Base-by-base conservation (phyloP, 768 basidiomycete genomes). In the Lentinula aciculospora region DNA sequence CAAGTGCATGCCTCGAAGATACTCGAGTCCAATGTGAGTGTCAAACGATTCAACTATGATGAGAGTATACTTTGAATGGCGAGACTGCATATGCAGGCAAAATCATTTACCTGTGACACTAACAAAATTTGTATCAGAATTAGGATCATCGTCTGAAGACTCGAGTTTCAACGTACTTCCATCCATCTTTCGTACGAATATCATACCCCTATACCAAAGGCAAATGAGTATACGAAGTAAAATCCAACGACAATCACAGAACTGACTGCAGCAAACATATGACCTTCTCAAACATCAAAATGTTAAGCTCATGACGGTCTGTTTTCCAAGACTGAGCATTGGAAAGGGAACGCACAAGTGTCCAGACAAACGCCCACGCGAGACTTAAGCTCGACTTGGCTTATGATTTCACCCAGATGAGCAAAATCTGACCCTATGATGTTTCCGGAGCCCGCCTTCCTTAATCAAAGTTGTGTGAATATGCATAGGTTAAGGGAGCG, bases 301-400 rank as follows among this genome's bases (percentile, higher is more conserved):
- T n/a, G n/a, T n/a, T n/a, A n/a, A n/a, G n/a, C n/a, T n/a, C n/a
- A n/a, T n/a, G 21, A 31, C 32, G 25, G 29, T 37, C 13, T n/a
- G 6, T 34, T 34, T 34, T 34, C 2, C 8, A 25, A 29, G 37
- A 8, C 44, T 50, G n/a, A 53, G 40, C 13, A 34, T 13, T 21
- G 45, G 2, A 25, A n/a, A n/a, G 42, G 31, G 19, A 4, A 69
- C 75, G 50, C 63, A 86, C 92, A 94, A 0, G 93, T 94, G 69
- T 95, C 92, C 40, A 95, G 72, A 68, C 92, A 94, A 4, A 94
- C 86, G 0, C 90, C 88, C 2, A 94, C 82, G 46, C 92, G 70
- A 0, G 72, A 71, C 69, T 93, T 93, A 65, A 93, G 83, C 3
- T 85, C 74, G 1, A 94, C 87, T 21, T 74, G 72, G 0, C 74